These are phyloP conservation scores for Mortierella sp. DNA, from an alignment of 371 early-diverging fungal species.

Conservation along the genomic window DNA sequence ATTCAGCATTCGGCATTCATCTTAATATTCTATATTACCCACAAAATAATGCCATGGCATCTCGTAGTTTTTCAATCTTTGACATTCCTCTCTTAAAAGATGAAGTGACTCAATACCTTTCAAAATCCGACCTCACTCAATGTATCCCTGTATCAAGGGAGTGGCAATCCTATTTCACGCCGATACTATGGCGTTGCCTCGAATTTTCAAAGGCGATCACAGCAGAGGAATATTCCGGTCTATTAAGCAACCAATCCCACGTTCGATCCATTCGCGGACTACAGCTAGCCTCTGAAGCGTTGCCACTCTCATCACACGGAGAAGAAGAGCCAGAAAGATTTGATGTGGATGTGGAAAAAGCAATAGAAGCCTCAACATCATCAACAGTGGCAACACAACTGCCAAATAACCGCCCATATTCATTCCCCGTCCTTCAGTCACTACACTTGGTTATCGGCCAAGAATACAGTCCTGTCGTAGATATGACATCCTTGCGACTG, in stretches of 20 bases:
- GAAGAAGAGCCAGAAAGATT: no score
- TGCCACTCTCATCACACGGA: not conserved
- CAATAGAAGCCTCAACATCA: not conserved
- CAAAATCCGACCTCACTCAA: not conserved
- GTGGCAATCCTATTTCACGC: not conserved
- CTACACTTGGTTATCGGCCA: not conserved
- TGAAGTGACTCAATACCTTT: not conserved
- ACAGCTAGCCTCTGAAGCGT: not conserved
- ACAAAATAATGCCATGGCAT: not conserved
- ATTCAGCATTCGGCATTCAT: no score
- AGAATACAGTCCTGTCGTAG: not conserved
- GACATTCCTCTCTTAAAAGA: not conserved
- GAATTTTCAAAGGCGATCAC: not conserved
- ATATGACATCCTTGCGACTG: not conserved
- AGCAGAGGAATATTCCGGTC: not conserved
- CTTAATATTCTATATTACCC: not conserved
- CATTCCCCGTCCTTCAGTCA: not conserved
- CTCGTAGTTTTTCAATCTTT: not conserved
- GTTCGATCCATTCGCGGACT: not conserved
- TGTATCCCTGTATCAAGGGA: not conserved
- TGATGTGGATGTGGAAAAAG: not conserved
- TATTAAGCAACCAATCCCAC: not conserved
- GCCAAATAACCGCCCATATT: not conserved
- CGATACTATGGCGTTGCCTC: not conserved
- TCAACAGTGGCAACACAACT: no score